Evolutionary conservation across 305 asterid genomes (phyloP), one percentile per base, ranked within the genome.

Genomic region (Striga hermonthica): DNA sequence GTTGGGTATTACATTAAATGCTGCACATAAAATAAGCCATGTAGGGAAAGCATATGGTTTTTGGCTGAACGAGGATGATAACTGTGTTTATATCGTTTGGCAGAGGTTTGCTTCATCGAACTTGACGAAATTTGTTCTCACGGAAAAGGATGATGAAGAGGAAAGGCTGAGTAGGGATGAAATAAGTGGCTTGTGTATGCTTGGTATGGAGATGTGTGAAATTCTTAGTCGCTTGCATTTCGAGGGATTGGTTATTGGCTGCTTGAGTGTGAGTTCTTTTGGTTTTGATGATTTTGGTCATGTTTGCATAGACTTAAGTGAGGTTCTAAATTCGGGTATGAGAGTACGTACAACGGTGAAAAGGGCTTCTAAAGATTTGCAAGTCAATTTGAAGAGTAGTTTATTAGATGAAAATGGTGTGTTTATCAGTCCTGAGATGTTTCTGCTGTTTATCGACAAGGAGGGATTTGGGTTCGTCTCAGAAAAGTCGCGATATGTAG

Each of bases 401-500:
- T 48, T 72, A 7, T 36, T 73, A 67, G 81, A 73, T 22, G 66
- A 62, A 37, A 71, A 74, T 71, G 62, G 39, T 72, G 78, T 72
- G 61, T 84, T 87, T 75, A 73, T 83, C 64, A 83, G 96, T 72
- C 97, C 98, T 2, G 96, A 92, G 79, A 69, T 83, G 68, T 59
- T 83, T 49, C 36, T 72, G 39, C 78, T 71, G 67, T 62, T 79
- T 40, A 39, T 80, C 40, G 69, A 57, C 14, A 80, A 69, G 62
- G 81, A 66, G 9, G 85, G 75, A 54, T 61, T 72, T 56, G 81
- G 72, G 49, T 41, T 83, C 67, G 75, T 70, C 72, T 47, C 12
- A 57, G 82, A 54, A 35, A 76, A 64, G 65, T 70, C 73, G 28
- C 67, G 40, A 63, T 67, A 69, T 63, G 76, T 77, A 70, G 79